Evolutionary conservation across 106 monocot species (phyloP).

Genomic region (Narthecium ossifragum): DNA sequence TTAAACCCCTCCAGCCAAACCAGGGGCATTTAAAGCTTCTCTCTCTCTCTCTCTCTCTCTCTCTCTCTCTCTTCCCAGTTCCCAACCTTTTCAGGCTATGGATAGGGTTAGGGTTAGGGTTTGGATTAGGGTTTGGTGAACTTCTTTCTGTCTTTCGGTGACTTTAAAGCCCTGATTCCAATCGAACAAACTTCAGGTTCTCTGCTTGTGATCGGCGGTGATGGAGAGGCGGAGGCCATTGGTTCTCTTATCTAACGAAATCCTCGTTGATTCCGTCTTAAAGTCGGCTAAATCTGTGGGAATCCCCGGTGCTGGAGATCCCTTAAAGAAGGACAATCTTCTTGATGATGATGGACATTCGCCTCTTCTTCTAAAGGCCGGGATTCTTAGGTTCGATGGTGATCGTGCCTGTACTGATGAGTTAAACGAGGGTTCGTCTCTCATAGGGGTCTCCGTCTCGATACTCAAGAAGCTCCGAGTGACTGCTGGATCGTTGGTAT

Average conservation of each 20-base stretch:
- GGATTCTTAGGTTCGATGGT: constrained; percentile 48
- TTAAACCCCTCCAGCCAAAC: too few species aligned
- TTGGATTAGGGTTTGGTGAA: too few species aligned
- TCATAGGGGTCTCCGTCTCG: constrained; percentile 42
- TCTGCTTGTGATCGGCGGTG: constrained; percentile 13
- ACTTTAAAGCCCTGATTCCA: too few species aligned
- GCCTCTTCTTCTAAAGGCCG: constrained; percentile 41
- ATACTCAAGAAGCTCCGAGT: constrained; percentile 48
- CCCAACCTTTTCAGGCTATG: too few species aligned
- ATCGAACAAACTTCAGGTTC: too few species aligned
- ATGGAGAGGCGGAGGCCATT: constrained; percentile 62
- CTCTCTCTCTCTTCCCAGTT: background rate
- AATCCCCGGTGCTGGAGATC: too few species aligned
- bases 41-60: too few species aligned
- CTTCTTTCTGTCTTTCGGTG: too few species aligned
- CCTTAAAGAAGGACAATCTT: background rate
- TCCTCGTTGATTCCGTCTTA: constrained; percentile 56
- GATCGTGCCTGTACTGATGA: constrained; percentile 15
- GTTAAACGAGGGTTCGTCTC: constrained; percentile 24
- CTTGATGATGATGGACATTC: background rate
- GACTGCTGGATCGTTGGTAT: constrained; percentile 76
- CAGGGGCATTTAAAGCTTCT: background rate
- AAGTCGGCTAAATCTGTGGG: constrained; percentile 17
- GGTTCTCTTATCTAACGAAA: constrained; percentile 51
- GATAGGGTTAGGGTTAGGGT: background rate